Conservation (phyloP, 2,329 filamentous ascomycete species). For the Monosporascus sp. region DNA sequence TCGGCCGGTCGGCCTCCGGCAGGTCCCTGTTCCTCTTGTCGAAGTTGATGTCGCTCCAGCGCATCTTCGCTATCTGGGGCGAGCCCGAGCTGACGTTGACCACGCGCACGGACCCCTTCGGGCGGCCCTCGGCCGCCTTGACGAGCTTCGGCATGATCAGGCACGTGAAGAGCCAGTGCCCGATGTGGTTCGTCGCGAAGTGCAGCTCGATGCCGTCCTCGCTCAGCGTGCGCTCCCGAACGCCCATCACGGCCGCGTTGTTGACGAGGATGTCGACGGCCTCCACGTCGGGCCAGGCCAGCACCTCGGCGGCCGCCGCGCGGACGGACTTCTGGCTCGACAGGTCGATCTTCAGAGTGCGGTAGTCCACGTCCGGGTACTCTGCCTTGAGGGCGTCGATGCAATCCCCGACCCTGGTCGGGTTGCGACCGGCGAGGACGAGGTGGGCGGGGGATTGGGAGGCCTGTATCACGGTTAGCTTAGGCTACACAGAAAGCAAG, state of each 20-base stretch:
- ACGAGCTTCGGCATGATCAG: constrained; percentile 39
- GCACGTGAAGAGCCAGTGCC: constrained; percentile 42
- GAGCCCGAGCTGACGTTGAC: constrained; percentile 35
- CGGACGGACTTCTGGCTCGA: constrained; percentile 30
- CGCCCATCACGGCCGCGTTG: constrained; percentile 38
- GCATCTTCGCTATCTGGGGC: constrained; percentile 17
- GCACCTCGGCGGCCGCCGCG: constrained; percentile 28
- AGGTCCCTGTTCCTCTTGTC: constrained; percentile 27
- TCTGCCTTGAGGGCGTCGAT: constrained; percentile 22
- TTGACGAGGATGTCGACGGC: constrained; percentile 38
- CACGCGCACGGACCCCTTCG: constrained; percentile 26
- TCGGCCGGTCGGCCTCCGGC: constrained; percentile 26
- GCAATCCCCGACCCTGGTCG: constrained; percentile 24
- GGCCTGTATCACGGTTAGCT: constrained; percentile 11
- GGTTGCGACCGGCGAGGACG: constrained; percentile 30
- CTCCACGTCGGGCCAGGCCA: constrained; percentile 28
- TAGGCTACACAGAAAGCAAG: not conserved
- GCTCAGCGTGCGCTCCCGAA: constrained; percentile 28
- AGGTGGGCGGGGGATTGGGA: constrained; percentile 27
- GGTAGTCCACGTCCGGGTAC: constrained; percentile 25
- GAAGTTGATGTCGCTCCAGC: constrained; percentile 32
- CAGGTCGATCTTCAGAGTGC: constrained; percentile 33
- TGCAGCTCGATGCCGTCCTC: constrained; percentile 38
- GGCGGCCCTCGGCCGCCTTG: constrained; percentile 18
- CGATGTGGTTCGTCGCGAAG: constrained; percentile 40